Evolutionary conservation across 345 rosid species (phyloP).

Genomic region (Cardiospermum halicacabum): DNA sequence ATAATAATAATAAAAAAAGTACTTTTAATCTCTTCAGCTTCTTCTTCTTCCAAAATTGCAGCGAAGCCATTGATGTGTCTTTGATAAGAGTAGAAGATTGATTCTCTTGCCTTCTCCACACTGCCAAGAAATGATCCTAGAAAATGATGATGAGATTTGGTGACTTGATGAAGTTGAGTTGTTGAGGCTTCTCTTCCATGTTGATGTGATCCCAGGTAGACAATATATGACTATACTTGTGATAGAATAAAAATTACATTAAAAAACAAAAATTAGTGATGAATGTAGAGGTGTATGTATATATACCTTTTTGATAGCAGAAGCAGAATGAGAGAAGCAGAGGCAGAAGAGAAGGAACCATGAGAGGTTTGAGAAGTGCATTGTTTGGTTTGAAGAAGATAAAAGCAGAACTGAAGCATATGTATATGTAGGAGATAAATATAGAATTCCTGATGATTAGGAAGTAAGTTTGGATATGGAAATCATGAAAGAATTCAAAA

Average conservation of each 20-base stretch:
- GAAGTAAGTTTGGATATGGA: not conserved
- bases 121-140: conserved; percentile 54
- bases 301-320: conserved; percentile 40
- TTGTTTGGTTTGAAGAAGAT: not conserved
- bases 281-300: not conserved
- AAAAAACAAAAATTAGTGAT: not conserved
- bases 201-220: conserved; percentile 69
- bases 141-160: conserved; percentile 40
- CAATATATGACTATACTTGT: conserved; percentile 54
- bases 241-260: too few relatives aligned
- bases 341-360: conserved; percentile 18
- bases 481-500: not conserved
- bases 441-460: not conserved
- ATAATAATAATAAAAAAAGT: not conserved
- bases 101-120: conserved; percentile 36
- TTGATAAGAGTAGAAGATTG: conserved; percentile 42
- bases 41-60: conserved; percentile 45
- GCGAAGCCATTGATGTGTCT: conserved; percentile 58
- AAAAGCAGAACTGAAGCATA: not conserved
- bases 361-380: conserved; percentile 18
- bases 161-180: conserved; percentile 31
- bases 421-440: not conserved
- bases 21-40: conserved; percentile 42
- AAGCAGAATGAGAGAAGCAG: conserved; percentile 21
- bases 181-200: conserved; percentile 33